Base-by-base conservation (phyloP, 306 rosid species). In the Ormosia semicastrata region DNA sequence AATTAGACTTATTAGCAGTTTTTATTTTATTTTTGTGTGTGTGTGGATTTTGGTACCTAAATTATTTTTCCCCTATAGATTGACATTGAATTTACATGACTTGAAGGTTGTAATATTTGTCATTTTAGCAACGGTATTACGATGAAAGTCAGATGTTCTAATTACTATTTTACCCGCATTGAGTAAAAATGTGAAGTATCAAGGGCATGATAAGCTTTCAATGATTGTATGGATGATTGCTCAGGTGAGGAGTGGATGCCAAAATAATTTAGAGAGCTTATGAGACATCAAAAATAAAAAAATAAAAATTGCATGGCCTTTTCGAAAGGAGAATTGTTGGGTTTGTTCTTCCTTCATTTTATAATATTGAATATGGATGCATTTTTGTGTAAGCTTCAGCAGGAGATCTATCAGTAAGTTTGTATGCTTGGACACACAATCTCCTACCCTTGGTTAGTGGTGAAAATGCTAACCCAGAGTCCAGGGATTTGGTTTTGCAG, bases 401-500 rank as follows among this genome's bases (percentile, higher is more conserved):
- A 36, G 95, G 94, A 71, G 99, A 95, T 84, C 85, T 93, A 52
- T 85, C 94, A 40, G 93, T 95, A 37, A 98, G 97, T 43, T 86
- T 95, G 89, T 79, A 85, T 89, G 97, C 93, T 39, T 95, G 99
- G 98, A 83, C 97, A 33, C 91, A 81, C 67, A 90, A 80, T 85
- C 92, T 92, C 75, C 86, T 95, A 84, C 98, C 98, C 69, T 37
- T 92, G 78, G 92, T 93, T 72, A 77, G 80, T 83, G 84, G 92
- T 64, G 93, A 87, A 87, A 82, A 91, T 81, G 81, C 86, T 70
- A 93, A 92, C 89, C 97, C 98, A 10, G 97, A 83, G 81, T 86
- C 96, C 80, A 90, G 99, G 82, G 99, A 95, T 81, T 88, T 93
- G 81, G 82, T 93, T 87, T 78, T 95, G 86, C 99, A 95, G 93